Base-by-base conservation (phyloP, 148 eudicot genomes). In the Rhododendron ferrugineum region DNA sequence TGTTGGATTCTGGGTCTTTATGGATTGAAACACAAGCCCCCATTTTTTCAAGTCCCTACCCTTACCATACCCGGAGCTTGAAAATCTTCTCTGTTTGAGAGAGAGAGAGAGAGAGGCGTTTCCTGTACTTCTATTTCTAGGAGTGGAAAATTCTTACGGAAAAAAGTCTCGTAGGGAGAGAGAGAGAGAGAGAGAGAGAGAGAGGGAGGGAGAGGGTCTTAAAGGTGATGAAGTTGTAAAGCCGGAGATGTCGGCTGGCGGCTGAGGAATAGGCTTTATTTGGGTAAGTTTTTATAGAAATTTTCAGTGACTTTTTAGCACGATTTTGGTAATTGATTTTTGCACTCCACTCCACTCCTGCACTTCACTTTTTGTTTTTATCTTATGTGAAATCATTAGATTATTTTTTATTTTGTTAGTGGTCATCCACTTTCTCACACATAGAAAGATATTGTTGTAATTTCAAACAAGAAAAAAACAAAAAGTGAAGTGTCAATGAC, bases 21-120 rank as follows among this genome's bases (percentile, higher is more conserved):
- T 78, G 85, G 64, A 81, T 76, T 58, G 91, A 89, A 86, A 78
- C 88, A 56, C 89, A 89, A 14, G 85, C 78, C 83, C 91, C 91
- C 91, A 87, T 89, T 32, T 85, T 6, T 66, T 49, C 32, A 70
- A 44, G 7, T 1, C 56, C 10, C 79, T 15, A 16, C 40, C 28
- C 28, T 50, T 73, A 5, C 74, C 85, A 49, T 83, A 0, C 66
- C 40, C 30, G 8, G 52, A 75, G 36, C 64, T 26, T 9, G 2
- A 74, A 73, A 75, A 36, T 84, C 34, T 72, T 72, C 64, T 73
- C 30, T 73, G 30, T 52, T 11, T 11, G 14, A 13, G 8, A 72
- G 32, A 20, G 23, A 72, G 68, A 34, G 32, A 54, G 44, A n/a
- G 80, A 83, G 26, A 34, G 56, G 68, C 40, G 82, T 80, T 80